phyloP scores from a whole-genome alignment of 208 protist species.

The Polymyxa betae region DNA sequence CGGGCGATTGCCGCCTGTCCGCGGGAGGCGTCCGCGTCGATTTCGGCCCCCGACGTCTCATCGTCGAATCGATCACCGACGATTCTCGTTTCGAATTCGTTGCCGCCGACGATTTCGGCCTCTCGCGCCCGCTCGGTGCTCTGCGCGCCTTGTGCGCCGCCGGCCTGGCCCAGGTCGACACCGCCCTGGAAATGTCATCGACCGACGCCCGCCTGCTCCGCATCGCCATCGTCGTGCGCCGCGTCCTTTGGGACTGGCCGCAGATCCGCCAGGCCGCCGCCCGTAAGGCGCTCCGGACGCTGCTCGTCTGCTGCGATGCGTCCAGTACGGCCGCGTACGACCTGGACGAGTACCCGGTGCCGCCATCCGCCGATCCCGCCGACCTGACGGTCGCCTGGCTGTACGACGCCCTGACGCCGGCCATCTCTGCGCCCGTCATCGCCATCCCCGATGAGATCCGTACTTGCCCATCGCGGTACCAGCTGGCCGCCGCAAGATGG shows the following conservation, averaged over 20 bases:
- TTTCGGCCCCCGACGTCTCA: background rate
- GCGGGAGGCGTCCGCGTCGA: background rate
- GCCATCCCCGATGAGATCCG: background rate
- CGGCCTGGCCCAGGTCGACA: slow-evolving; percentile 18
- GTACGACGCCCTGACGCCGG: slow-evolving; percentile 16
- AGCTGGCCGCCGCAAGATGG: background rate
- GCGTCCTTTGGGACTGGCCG: background rate
- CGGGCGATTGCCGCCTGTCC: background rate
- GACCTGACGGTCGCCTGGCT: background rate
- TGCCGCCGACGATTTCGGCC: background rate
- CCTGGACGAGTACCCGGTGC: background rate
- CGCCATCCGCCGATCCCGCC: background rate
- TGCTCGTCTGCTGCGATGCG: background rate
- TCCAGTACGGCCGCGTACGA: background rate
- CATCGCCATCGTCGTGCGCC: background rate
- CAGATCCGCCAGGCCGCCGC: background rate
- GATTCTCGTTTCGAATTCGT: background rate
- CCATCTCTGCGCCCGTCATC: background rate
- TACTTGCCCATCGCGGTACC: slow-evolving; percentile 4
- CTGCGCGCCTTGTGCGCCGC: background rate
- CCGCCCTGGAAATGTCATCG: background rate
- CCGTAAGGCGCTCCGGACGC: background rate
- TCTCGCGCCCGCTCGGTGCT: background rate
- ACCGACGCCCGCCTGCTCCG: background rate
- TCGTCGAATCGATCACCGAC: background rate